Conservation (phyloP, 257 asterid genomes). For the Solanum stenotomum region DNA sequence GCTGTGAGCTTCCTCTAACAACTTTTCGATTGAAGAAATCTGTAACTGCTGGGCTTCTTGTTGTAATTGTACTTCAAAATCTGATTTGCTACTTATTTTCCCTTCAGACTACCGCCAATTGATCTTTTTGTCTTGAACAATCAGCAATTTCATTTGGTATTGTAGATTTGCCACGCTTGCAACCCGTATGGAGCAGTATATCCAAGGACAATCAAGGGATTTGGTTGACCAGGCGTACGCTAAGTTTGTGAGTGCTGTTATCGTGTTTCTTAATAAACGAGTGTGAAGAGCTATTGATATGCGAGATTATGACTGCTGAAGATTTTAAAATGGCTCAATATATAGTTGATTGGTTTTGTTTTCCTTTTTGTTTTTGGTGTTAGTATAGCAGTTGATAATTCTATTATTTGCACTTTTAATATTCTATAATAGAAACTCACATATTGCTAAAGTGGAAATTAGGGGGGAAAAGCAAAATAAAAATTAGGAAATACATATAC, state of each 20-base stretch:
- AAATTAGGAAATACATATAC: not conserved
- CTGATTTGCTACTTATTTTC: not conserved
- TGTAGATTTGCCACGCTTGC: constrained; percentile 63
- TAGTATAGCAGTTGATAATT: not conserved
- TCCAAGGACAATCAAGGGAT: constrained; percentile 74
- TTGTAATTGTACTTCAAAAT: not conserved
- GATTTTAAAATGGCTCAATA: not conserved
- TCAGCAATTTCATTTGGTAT: not conserved
- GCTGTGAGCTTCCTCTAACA: not conserved
- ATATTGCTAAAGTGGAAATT: not conserved
- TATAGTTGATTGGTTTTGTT: not conserved
- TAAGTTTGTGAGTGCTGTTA: constrained; percentile 56
- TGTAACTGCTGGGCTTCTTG: not conserved
- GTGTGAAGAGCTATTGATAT: not conserved
- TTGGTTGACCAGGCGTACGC: constrained; percentile 83
- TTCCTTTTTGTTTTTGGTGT: not conserved
- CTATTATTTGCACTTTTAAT: not conserved
- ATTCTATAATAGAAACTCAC: not conserved
- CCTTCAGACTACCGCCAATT: not conserved
- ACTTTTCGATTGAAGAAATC: not conserved
- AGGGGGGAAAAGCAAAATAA: not conserved
- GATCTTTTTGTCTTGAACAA: not conserved
- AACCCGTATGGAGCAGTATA: constrained; percentile 87
- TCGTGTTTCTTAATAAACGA: not conserved
- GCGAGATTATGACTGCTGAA: not conserved